phyloP scores from a whole-genome alignment of 192 early-diverging fungal genomes.

The Phycomyces nitens region DNA sequence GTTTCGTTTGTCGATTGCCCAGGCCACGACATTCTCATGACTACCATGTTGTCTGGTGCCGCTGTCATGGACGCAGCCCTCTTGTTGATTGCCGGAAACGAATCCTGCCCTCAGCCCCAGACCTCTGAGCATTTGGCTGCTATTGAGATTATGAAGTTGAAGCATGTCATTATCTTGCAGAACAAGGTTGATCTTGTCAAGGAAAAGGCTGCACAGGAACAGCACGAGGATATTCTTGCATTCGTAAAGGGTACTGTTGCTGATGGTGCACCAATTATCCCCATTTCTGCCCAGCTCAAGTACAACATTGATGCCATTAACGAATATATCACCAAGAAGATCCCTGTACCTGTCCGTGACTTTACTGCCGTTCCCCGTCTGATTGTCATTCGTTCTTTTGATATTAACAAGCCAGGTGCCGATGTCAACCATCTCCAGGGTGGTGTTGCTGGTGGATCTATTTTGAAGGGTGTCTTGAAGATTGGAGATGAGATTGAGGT shows the following conservation, averaged over 20 bases:
- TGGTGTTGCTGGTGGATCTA: constrained; percentile 95
- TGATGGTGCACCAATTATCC: constrained; percentile 90
- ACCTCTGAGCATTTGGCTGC: constrained; percentile 98
- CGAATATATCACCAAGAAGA: constrained; percentile 94
- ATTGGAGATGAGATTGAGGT: constrained; percentile 95
- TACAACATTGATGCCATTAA: constrained; percentile 97
- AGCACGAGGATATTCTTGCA: constrained; percentile 81
- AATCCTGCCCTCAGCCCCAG: constrained; percentile 97
- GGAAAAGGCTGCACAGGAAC: constrained; percentile 81
- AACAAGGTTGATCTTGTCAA: constrained; percentile 98
- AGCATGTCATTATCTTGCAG: constrained; percentile 94
- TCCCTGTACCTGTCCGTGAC: constrained; percentile 91
- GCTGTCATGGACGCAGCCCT: constrained; percentile 99
- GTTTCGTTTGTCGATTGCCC: constrained; percentile 99
- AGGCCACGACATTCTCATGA: constrained; percentile 99
- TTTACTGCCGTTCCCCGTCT: constrained; percentile 85
- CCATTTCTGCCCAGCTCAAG: constrained; percentile 96
- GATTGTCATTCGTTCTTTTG: constrained; percentile 97
- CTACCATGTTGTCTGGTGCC: constrained; percentile 97
- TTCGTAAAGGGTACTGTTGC: constrained; percentile 94
- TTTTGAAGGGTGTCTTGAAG: constrained; percentile 84
- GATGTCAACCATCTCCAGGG: constrained; percentile 88
- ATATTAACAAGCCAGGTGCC: constrained; percentile 98
- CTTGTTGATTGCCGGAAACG: constrained; percentile 94
- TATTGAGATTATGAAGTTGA: constrained; percentile 97